Evolutionary conservation across 768 basidiomycete genomes (phyloP), one percentile per base, ranked within the genome.

Genomic region (Lactarius akahatsu): DNA sequence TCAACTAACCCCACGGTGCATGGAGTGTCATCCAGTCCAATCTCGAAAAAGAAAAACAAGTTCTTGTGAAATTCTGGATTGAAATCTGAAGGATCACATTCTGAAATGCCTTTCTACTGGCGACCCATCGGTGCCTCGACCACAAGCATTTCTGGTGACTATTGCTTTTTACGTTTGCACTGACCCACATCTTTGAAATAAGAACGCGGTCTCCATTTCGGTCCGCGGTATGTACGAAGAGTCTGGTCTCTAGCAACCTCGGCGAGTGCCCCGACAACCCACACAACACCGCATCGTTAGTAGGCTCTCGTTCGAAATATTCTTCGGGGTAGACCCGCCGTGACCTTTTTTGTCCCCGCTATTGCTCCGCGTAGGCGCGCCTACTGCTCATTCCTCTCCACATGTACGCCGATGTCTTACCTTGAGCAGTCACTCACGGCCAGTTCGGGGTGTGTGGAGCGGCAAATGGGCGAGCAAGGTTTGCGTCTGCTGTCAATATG

Each of bases 201-300:
- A 23, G 23, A 23, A 11, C 32, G 3, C 64, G 83, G 82, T 84
- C 4, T 82, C 81, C 15, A 63, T 81, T 1, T 81, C 82, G 1
- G 82, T 84, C 65, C 73, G 83, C 56, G 82, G 83, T 11, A 82
- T 81, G 0, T 81, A 80, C 47, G 47, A 23, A 11, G 0, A n/a
- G n/a, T 64, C 63, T 79, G 5, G 81, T 83, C 1, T 84, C 83
- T 10, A 67, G 28, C 28, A 63, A 75, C 23, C 75, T 84, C 15
- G 82, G 83, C 28, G 80, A 81, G 70, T 73, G 78, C 36, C 67
- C 69, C n/a, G 77, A 77, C 62, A 74, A 75, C 34, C 78, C 28
- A 28, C 81, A 8, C 81, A 82, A 18, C 41, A 43, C 20, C 43
- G 75, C 75, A 38, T 38, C 36, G 36, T 11, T 13, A 7, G 45